Evolutionary conservation across 225 moss, liverwort and hornwort genomes (phyloP), one percentile per base, ranked within the genome.

Genomic region (Polytrichum formosum): DNA sequence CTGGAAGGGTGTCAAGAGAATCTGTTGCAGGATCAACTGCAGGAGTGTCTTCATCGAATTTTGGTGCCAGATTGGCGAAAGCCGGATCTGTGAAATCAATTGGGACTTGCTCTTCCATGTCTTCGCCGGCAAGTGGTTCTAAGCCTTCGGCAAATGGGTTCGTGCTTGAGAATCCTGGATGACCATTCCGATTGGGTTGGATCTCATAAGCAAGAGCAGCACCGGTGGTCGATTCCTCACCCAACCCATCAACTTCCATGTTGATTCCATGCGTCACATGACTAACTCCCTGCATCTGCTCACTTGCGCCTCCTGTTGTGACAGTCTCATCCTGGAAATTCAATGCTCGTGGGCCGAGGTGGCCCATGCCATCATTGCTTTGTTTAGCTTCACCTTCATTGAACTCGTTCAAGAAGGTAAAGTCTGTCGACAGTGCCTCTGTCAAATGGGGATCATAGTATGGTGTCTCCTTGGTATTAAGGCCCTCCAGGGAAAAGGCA

Each of bases 321-420:
- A 70, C 56, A 55, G 62, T 67, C 21, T 70, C 61, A 35, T 83
- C 74, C 23, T 76, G 78, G 37, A 86, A 86, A 58, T 54, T 53
- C 64, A 86, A 20, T 26, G 80, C 71, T 21, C 83, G 80, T 6
- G 83, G 86, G 31, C 86, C 80, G 2, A 83, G 80, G 6, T 77
- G 64, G 55, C 79, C 72, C 1, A 37, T 6, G 1, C 60, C 74
- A 30, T 26, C 5, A 64, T 67, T 75, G 61, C 64, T 60, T 10
- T 26, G 58, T 7, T 56, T 8, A 25, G 33, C 76, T 10, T 65
- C 56, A 75, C 68, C 33, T 73, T 75, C 46, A 7, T 46, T 64
- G 8, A 65, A 54, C 53, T 86, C 86, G 61, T 73, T 75, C 18
- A 58, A 53, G 69, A 83, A 86, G 4, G 83, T 63, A 68, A 83